A percentile compares a stretch with the other conserved stretches of the same genome.
These are phyloP conservation scores for Sextonia rubra DNA, from an alignment of 164 flowering plant genomes.

Conservation along the genomic window DNA sequence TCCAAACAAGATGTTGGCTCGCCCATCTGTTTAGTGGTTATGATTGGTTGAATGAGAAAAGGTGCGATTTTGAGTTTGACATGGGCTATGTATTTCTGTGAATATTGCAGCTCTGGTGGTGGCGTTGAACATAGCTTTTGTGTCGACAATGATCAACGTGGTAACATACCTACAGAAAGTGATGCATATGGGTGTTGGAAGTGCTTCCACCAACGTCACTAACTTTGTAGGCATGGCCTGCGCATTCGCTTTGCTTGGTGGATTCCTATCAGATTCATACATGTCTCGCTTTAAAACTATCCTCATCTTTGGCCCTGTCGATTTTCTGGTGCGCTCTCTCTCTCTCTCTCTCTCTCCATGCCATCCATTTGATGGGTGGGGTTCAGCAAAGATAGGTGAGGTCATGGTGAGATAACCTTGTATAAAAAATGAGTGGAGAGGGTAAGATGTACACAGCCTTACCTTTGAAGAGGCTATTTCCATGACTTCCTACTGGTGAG, in stretches of 20 bases:
- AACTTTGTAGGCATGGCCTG: conserved; percentile 20
- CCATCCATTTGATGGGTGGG: too few relatives aligned
- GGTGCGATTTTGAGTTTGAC: not conserved
- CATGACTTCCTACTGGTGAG: too few relatives aligned
- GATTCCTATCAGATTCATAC: conserved; percentile 23
- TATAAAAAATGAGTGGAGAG: too few relatives aligned
- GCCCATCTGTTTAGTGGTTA: not conserved
- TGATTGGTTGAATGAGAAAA: not conserved
- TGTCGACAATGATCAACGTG: conserved; percentile 12
- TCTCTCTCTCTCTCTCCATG: not conserved
- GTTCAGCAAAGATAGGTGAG: too few relatives aligned
- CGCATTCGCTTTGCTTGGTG: conserved; percentile 16
- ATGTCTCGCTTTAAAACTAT: conserved; percentile 20
- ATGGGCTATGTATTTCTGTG: not conserved
- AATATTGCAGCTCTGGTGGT: conserved; percentile 10
- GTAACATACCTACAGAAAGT: conserved; percentile 11
- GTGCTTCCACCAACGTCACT: conserved; percentile 19
- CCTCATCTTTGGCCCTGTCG: conserved; percentile 16
- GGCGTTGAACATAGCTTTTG: conserved; percentile 10
- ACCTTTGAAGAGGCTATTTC: too few relatives aligned
- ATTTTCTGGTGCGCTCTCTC: conserved; percentile 15
- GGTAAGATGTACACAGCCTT: too few relatives aligned
- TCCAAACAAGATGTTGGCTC: not conserved
- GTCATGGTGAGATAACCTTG: too few relatives aligned
- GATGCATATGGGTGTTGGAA: conserved; percentile 19